Percentiles rank a stretch among this genome's conserved stretches.
Evolutionary conservation across 148 eudicot genomes (phyloP).

Genomic region (Persicaria maculosa): DNA sequence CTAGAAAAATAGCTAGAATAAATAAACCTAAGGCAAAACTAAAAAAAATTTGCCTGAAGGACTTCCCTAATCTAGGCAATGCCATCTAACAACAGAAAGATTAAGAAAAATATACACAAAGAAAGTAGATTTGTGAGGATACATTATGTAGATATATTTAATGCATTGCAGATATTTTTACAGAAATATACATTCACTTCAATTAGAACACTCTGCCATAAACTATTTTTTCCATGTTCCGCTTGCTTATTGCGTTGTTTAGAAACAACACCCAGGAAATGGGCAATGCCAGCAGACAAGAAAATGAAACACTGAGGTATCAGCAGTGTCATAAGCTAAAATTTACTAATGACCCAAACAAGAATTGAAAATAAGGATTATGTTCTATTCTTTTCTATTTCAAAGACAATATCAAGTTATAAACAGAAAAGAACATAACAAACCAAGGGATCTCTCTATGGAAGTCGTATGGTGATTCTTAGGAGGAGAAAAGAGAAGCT

Average conservation of each 20-base stretch:
- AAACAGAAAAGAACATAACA: neutral
- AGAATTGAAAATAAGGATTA: neutral
- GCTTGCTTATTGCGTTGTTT: no score
- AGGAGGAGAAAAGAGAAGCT: neutral
- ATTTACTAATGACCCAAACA: neutral
- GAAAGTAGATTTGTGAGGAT: neutral
- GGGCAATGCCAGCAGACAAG: neutral
- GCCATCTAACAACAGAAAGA: neutral
- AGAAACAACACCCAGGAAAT: no score
- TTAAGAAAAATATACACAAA: neutral
- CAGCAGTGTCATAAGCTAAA: neutral
- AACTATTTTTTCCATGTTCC: no score
- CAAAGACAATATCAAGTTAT: no score
- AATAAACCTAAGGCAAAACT: no score
- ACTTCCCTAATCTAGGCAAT: neutral
- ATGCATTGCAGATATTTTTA: neutral
- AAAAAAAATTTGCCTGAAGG: neutral
- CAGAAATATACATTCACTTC: neutral
- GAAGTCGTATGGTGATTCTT: no score
- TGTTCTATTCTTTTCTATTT: neutral
- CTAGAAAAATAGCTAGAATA: neutral
- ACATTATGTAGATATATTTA: neutral
- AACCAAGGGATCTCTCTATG: neutral
- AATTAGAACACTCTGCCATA: no score
- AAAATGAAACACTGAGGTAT: neutral